Conservation (phyloP, 2,329 filamentous ascomycete genomes). For the Penicillium sp. region DNA sequence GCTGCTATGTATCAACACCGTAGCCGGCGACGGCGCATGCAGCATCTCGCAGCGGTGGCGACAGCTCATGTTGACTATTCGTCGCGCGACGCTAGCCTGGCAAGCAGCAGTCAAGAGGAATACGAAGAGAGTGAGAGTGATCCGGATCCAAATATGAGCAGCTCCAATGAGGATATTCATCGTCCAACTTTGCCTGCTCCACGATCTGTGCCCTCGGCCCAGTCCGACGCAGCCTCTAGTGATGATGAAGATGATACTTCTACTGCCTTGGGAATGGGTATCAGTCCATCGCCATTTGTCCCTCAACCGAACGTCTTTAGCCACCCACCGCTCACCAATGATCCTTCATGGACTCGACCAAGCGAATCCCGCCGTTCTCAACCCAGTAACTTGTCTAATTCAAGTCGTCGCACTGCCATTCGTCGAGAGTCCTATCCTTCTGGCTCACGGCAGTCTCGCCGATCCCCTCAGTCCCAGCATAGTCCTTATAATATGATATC, state of each 20-base stretch:
- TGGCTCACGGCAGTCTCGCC: slow-evolving; percentile 34
- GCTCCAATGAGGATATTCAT: slow-evolving; percentile 61
- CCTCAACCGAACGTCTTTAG: slow-evolving; percentile 93
- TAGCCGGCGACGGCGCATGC: slow-evolving; percentile 52
- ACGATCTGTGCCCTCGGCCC: slow-evolving; percentile 23
- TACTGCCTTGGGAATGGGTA: slow-evolving; percentile 72
- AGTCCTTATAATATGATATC: slow-evolving; percentile 68
- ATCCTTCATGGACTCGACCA: slow-evolving; percentile 35
- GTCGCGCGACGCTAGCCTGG: slow-evolving; percentile 47
- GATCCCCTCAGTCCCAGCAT: slow-evolving; percentile 47
- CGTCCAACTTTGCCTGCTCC: slow-evolving; percentile 25
- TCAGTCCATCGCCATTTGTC: slow-evolving; percentile 63
- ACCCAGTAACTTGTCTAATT: slow-evolving; percentile 45
- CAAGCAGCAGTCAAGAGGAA: slow-evolving; percentile 82
- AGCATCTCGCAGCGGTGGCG: slow-evolving; percentile 37
- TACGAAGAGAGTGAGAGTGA: slow-evolving; percentile 93
- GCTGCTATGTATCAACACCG: slow-evolving; percentile 56
- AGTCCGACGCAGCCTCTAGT: slow-evolving; percentile 38
- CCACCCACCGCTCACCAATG: slow-evolving; percentile 67
- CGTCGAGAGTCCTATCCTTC: slow-evolving; percentile 42
- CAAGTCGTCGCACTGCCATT: slow-evolving; percentile 33
- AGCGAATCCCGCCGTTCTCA: slow-evolving; percentile 54
- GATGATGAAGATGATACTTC: slow-evolving; percentile 73
- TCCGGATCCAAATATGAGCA: slow-evolving; percentile 70
- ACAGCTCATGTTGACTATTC: slow-evolving; percentile 43